Conservation (phyloP, 2,329 filamentous ascomycete species). For the Cladophialophora carrionii region DNA sequence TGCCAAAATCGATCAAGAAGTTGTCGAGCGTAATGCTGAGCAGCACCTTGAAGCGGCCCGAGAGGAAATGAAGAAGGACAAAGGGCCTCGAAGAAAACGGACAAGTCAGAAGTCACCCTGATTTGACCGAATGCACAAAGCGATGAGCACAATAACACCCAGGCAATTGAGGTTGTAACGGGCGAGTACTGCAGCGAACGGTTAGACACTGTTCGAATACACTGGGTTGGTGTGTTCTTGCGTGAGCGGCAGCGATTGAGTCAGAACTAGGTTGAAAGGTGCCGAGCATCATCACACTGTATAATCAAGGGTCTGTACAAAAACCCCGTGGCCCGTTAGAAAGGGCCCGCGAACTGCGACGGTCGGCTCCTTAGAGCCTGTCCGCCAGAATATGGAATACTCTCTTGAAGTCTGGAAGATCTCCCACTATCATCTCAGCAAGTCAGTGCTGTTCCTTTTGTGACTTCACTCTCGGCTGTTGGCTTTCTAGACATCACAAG, state of each 20-base stretch:
- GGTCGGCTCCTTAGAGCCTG: background rate
- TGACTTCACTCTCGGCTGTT: background rate
- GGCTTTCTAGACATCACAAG: constrained; percentile 15
- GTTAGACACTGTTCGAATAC: background rate
- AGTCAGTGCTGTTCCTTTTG: background rate
- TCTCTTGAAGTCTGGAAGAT: background rate
- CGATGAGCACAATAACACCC: background rate
- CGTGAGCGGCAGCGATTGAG: background rate
- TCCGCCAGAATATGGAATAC: background rate
- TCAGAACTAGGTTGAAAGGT: background rate
- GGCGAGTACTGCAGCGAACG: background rate
- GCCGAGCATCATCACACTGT: background rate
- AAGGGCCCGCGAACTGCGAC: background rate
- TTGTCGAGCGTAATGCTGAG: background rate
- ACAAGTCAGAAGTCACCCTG: background rate
- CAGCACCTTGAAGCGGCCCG: background rate
- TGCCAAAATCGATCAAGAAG: background rate
- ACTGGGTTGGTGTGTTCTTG: background rate
- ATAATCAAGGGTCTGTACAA: constrained; percentile 2
- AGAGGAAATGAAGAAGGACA: background rate
- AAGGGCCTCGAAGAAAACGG: background rate
- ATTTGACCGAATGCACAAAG: background rate
- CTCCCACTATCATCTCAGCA: background rate
- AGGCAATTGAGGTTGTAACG: background rate
- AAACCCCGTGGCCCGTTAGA: background rate